A percentile compares a stretch with the other conserved stretches of the same genome.
Conservation (phyloP, 1,284 basidiomycete species). For the Thelephora terrestris region DNA sequence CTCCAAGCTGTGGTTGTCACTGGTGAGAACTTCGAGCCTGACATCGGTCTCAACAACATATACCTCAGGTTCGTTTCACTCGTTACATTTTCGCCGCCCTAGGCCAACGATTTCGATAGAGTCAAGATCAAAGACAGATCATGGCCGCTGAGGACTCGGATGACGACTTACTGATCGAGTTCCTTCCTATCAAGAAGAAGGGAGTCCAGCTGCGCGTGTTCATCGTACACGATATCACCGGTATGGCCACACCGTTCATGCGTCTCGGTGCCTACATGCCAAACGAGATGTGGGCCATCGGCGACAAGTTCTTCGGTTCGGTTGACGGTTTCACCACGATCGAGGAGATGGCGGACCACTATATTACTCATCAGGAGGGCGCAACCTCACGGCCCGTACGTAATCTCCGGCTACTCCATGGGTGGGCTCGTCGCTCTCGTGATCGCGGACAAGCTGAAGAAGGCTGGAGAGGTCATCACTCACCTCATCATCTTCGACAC, state of each 20-base stretch:
- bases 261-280: conserved; percentile 22
- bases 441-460: conserved; percentile 15
- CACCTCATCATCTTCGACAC: conserved; percentile 20
- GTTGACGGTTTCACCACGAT: conserved; percentile 18
- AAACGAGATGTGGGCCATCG: conserved; percentile 23
- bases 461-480: conserved; percentile 15
- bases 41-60: conserved; percentile 20
- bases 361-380: conserved; percentile 17
- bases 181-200: conserved; percentile 23
- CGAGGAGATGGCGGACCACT: conserved; percentile 22
- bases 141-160: conserved; percentile 9
- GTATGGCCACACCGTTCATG: conserved; percentile 23
- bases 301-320: conserved; percentile 21
- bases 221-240: conserved; percentile 22
- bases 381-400: conserved; percentile 19
- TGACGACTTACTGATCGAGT: conserved; percentile 13
- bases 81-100: not conserved
- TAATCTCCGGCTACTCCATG: conserved; percentile 19
- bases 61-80: conserved; percentile 17
- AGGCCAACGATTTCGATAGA: conserved; percentile 8
- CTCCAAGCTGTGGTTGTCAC: conserved; percentile 20
- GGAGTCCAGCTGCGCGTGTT: conserved; percentile 18
- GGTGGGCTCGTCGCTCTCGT: conserved; percentile 21
- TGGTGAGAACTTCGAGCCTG: conserved; percentile 20
- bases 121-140: conserved; percentile 18